phyloP scores from a whole-genome alignment of 2,329 filamentous ascomycete genomes.

The Venturia effusa region DNA sequence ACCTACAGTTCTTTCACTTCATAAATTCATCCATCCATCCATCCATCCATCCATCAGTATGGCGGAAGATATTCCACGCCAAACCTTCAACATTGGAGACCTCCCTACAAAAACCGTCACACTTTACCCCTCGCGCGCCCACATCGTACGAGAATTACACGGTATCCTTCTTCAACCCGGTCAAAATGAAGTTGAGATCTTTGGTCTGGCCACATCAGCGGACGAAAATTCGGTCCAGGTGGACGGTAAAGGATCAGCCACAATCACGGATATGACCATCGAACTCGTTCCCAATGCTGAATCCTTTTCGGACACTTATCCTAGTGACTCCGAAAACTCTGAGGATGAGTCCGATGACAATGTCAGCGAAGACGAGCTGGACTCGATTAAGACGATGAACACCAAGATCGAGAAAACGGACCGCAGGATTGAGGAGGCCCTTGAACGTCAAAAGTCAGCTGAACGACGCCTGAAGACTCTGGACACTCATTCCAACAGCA shows the following conservation, averaged over 20 bases:
- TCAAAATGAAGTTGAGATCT: slow-evolving; percentile 45
- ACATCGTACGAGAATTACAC: slow-evolving; percentile 49
- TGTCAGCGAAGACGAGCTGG: slow-evolving; percentile 31
- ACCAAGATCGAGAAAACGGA: slow-evolving; percentile 12
- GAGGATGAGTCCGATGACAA: slow-evolving; percentile 23
- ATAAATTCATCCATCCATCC: neutral
- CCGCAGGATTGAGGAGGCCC: slow-evolving; percentile 14
- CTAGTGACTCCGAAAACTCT: slow-evolving; percentile 32
- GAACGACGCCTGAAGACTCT: slow-evolving; percentile 20
- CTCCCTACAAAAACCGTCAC: slow-evolving; percentile 51
- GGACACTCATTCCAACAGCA: slow-evolving; percentile 24
- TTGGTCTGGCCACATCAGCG: slow-evolving; percentile 42
- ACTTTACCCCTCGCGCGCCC: slow-evolving; percentile 51
- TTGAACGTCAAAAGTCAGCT: slow-evolving; percentile 19
- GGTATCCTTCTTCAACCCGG: slow-evolving; percentile 44
- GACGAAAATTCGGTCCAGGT: slow-evolving; percentile 49
- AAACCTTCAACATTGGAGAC: slow-evolving; percentile 46
- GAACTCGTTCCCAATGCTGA: slow-evolving; percentile 46
- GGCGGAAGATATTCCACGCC: slow-evolving; percentile 20
- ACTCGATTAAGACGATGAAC: slow-evolving; percentile 31
- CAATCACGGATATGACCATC: slow-evolving; percentile 52
- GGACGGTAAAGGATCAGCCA: slow-evolving; percentile 45
- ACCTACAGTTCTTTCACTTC: neutral
- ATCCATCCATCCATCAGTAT: neutral
- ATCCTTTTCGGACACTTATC: slow-evolving; percentile 44